A percentile compares a stretch with the other conserved stretches of the same genome.
phyloP scores from a whole-genome alignment of 768 basidiomycete genomes.

The Serendipita vermifera region DNA sequence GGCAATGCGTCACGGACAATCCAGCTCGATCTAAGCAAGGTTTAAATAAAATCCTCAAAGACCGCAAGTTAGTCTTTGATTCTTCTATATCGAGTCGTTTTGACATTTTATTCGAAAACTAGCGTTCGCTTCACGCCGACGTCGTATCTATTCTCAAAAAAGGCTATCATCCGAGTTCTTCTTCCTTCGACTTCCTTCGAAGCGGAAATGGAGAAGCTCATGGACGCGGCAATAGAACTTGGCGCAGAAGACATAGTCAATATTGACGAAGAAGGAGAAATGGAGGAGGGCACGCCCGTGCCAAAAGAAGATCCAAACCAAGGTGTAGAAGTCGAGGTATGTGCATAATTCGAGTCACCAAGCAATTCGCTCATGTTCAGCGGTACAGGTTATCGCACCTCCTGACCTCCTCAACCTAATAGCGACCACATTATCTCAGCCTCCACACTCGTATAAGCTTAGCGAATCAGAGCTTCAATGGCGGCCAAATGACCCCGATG shows the following conservation, averaged over 20 bases:
- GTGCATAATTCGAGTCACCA: background rate
- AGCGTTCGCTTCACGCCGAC: background rate
- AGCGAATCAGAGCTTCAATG: background rate
- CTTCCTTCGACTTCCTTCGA: background rate
- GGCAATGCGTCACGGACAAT: background rate
- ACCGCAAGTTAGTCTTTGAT: background rate
- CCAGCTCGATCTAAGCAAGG: background rate
- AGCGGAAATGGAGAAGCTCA: background rate
- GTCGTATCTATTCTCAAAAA: background rate
- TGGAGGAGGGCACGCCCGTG: background rate
- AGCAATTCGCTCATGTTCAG: background rate
- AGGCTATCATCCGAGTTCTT: background rate
- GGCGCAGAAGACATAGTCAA: background rate
- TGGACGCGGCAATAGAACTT: background rate
- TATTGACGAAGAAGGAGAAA: background rate
- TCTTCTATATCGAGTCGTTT: background rate
- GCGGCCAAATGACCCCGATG: background rate
- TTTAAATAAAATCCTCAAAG: slow-evolving; percentile 2
- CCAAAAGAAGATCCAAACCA: too few relatives aligned
- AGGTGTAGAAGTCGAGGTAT: too few relatives aligned
- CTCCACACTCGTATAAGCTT: background rate
- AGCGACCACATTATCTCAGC: background rate
- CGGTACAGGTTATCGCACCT: background rate
- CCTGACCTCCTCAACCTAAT: background rate
- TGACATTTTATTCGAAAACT: background rate